A percentile compares a stretch with the other conserved stretches of the same genome.
Conservation (phyloP, 768 basidiomycete species). For the Collybia sp. region DNA sequence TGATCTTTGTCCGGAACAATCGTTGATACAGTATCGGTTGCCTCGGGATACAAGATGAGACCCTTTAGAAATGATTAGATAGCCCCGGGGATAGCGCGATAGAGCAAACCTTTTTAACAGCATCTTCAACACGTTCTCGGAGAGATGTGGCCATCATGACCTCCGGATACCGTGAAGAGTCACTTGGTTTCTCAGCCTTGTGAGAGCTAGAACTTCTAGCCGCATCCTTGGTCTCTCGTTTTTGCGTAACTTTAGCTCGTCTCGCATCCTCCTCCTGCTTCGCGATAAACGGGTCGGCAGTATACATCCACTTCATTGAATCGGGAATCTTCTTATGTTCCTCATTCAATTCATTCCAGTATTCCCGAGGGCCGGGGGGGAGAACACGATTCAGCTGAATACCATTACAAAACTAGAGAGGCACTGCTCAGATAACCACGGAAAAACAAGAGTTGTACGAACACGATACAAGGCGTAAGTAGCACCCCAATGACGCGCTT, state of each 20-base stretch:
- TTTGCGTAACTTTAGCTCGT: conserved; percentile 52
- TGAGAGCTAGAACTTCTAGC: conserved; percentile 14
- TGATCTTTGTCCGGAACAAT: conserved; percentile 38
- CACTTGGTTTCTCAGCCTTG: conserved; percentile 18
- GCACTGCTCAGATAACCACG: conserved; percentile 6
- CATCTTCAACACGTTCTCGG: conserved; percentile 76
- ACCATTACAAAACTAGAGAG: conserved; percentile 63
- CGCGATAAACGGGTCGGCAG: conserved; percentile 82
- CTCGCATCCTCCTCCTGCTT: conserved; percentile 61
- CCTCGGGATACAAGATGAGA: conserved; percentile 46
- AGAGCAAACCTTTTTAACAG: conserved; percentile 63
- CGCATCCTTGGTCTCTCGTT: conserved; percentile 24
- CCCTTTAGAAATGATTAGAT: conserved; percentile 31
- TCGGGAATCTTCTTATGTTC: conserved; percentile 67
- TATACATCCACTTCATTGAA: conserved; percentile 83
- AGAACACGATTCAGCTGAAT: conserved; percentile 71
- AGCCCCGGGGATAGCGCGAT: not conserved
- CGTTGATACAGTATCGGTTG: conserved; percentile 24
- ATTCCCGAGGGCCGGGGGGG: conserved; percentile 81
- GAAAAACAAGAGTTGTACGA: conserved; percentile 25
- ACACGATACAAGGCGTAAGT: conserved; percentile 86
- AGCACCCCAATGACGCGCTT: conserved; percentile 91
- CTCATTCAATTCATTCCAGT: conserved; percentile 73
- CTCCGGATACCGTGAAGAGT: conserved; percentile 55
- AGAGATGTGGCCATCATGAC: conserved; percentile 78